phyloP scores from a whole-genome alignment of 2,329 filamentous ascomycete species.

The Penicillium hordei region DNA sequence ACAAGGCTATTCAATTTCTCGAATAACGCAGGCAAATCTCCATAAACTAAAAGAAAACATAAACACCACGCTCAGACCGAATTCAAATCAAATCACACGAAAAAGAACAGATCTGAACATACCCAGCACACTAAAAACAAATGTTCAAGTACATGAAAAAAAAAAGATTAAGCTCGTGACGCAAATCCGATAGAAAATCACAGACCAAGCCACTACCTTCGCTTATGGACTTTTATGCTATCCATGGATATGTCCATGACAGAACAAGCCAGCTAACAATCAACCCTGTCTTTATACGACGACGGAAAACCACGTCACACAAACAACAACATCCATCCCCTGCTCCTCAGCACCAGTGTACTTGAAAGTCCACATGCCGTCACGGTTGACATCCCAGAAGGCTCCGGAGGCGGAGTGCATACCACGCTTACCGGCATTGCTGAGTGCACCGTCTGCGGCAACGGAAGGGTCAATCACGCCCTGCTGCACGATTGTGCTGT shows the following conservation, averaged over 20 bases:
- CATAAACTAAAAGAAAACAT: background rate
- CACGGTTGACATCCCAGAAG: constrained; percentile 53
- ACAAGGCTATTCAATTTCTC: background rate
- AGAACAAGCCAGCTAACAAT: background rate
- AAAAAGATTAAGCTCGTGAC: background rate
- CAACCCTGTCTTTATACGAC: constrained; percentile 25
- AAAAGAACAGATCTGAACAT: background rate
- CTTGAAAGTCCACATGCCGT: constrained; percentile 56
- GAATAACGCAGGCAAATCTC: background rate
- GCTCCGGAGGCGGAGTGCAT: constrained; percentile 53
- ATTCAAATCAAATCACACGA: constrained; percentile 4
- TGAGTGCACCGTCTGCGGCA: constrained; percentile 56
- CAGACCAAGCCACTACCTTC: background rate
- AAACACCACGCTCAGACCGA: constrained; percentile 6
- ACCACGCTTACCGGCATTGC: constrained; percentile 76
- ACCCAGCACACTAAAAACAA: background rate
- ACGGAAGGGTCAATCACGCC: constrained; percentile 54
- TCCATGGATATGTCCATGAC: background rate
- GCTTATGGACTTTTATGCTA: background rate
- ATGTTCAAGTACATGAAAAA: constrained; percentile 3
- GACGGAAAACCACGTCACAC: constrained; percentile 48
- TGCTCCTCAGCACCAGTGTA: constrained; percentile 49
- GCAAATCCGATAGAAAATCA: background rate
- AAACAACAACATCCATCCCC: constrained; percentile 51
- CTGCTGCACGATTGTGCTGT: constrained; percentile 98